phyloP scores from a whole-genome alignment of 306 rosid species.

The barrel medic (Medicago truncatula) region MtrunA17r5.0-ANR NC_053043.1:17205001-17205500 shows the following conservation, averaged over 20 bases:
- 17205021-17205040: not conserved
- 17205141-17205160: slow-evolving; percentile 58
- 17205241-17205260: slow-evolving; percentile 54
- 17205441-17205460: too few species aligned
- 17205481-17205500: not conserved
- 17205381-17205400: slow-evolving; percentile 69
- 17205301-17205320: slow-evolving; percentile 85
- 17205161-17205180: slow-evolving; percentile 56
- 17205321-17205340: slow-evolving; percentile 83
- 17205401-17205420: slow-evolving; percentile 10
- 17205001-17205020: not conserved
- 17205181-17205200: slow-evolving; percentile 44
- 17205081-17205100: slow-evolving; percentile 56
- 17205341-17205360: slow-evolving; percentile 85
- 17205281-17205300: slow-evolving; percentile 85
- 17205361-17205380: slow-evolving; percentile 66
- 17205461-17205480: too few species aligned
- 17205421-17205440: not conserved
- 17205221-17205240: slow-evolving; percentile 44
- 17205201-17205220: slow-evolving; percentile 65
- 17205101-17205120: slow-evolving; percentile 50
- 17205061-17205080: slow-evolving; percentile 30
- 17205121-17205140: slow-evolving; percentile 56
- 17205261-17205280: slow-evolving; percentile 87
- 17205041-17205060: not conserved